Percentiles rank a stretch among this genome's conserved stretches.
Evolutionary conservation across 305 asterid species (phyloP).

Genomic region (Plantago rigida): DNA sequence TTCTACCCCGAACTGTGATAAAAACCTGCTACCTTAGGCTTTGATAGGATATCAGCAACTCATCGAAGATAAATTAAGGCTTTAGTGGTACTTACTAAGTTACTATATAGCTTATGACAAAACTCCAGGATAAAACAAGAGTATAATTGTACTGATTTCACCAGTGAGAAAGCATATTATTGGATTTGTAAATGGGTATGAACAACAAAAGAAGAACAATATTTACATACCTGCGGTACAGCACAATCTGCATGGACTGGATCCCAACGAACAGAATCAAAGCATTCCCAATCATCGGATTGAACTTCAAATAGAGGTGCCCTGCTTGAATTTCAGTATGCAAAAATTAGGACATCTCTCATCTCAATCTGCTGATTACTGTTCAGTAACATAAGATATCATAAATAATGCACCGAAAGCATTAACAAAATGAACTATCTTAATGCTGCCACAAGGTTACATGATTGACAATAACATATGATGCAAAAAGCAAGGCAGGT

Average conservation of each 20-base stretch:
- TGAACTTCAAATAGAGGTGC: constrained; percentile 82
- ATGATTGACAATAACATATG: too few relatives aligned
- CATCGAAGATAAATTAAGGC: too few relatives aligned
- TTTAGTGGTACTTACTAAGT: too few relatives aligned
- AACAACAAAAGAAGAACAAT: constrained; percentile 7
- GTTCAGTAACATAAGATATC: constrained; percentile 9
- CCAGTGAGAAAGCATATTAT: not conserved
- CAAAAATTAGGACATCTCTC: constrained; percentile 1
- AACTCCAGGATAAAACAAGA: not conserved
- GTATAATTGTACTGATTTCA: constrained; percentile 10
- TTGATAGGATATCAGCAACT: too few relatives aligned
- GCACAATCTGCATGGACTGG: constrained; percentile 86
- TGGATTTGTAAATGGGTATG: constrained; percentile 5
- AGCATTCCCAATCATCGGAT: constrained; percentile 81
- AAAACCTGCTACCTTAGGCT: too few relatives aligned
- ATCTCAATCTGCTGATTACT: not conserved
- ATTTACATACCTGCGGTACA: constrained; percentile 61
- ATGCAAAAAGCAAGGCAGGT: too few relatives aligned
- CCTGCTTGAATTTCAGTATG: constrained; percentile 34
- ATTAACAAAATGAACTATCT: not conserved
- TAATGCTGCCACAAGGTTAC: not conserved
- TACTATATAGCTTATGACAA: too few relatives aligned
- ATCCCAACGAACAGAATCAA: constrained; percentile 67
- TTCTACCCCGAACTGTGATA: too few relatives aligned
- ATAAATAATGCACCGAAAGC: constrained; percentile 10